Evolutionary conservation across 495 filamentous ascomycete species (phyloP).

Genomic region (Chaetomium tenue): DNA sequence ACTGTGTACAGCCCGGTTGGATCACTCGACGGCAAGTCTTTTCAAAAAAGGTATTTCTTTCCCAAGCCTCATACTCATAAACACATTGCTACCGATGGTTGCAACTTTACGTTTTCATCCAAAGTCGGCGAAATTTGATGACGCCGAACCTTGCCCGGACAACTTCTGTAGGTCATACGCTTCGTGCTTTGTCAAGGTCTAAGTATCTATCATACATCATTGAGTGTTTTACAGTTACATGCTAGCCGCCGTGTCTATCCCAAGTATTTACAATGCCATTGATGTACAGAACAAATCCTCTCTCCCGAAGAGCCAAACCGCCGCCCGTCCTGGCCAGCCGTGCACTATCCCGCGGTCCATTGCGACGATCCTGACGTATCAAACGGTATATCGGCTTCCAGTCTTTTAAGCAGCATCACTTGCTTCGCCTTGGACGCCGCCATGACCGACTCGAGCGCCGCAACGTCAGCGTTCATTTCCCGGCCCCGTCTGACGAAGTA

Average conservation of each 20-base stretch:
- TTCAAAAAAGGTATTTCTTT: too few relatives aligned
- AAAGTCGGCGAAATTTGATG: too few relatives aligned
- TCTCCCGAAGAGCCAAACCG: neutral
- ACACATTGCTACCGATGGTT: too few relatives aligned
- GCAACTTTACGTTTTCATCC: too few relatives aligned
- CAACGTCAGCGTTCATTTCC: slow-evolving; percentile 62
- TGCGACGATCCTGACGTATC: slow-evolving; percentile 73
- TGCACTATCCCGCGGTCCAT: slow-evolving; percentile 30
- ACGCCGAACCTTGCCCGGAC: neutral
- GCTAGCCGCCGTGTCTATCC: slow-evolving; percentile 1
- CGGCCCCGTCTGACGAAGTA: slow-evolving; percentile 70
- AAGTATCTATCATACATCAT: slow-evolving; percentile 17
- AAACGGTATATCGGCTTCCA: slow-evolving; percentile 31
- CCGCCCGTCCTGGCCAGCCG: neutral
- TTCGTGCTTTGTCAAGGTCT: neutral
- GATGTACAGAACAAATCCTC: neutral
- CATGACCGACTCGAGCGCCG: slow-evolving; percentile 54
- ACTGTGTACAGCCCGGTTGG: too few relatives aligned
- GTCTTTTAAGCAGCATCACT: slow-evolving; percentile 20
- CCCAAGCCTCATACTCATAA: too few relatives aligned
- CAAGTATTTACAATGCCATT: slow-evolving; percentile 1
- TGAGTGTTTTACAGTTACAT: slow-evolving; percentile 17
- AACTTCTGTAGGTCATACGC: neutral
- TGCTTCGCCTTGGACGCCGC: slow-evolving; percentile 40
- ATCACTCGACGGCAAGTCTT: too few relatives aligned